phyloP scores from a whole-genome alignment of 345 rosid species.

The Barbarea vulgaris region DNA sequence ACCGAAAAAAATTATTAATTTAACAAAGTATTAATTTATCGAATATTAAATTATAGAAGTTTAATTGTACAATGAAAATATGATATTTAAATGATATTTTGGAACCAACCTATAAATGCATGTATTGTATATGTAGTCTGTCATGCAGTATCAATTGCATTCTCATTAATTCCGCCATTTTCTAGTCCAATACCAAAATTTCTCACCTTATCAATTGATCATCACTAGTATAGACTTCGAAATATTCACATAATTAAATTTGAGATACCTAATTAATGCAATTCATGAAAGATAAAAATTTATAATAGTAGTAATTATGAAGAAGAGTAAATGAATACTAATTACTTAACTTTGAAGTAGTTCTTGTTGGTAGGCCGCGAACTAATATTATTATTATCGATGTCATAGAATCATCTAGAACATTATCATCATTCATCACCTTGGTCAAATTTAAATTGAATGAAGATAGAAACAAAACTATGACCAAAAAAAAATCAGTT shows the following conservation, averaged over 20 bases:
- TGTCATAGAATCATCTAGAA: constrained; percentile 19
- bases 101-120: background rate
- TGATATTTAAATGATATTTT: background rate
- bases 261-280: background rate
- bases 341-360: background rate
- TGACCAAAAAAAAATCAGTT: background rate
- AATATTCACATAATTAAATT: background rate
- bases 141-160: background rate
- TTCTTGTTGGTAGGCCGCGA: constrained; percentile 1
- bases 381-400: background rate
- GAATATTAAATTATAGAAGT: no score
- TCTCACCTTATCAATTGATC: background rate
- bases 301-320: no score
- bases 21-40: no score
- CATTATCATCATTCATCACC: constrained; percentile 21
- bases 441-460: background rate
- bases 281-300: background rate
- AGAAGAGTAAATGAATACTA: background rate
- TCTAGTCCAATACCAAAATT: background rate
- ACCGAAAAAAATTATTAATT: no score
- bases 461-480: background rate
- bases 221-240: background rate
- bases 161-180: background rate
- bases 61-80: background rate
- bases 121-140: background rate